Base-by-base conservation (phyloP, 139 green algal genomes). In the Dunaliella sp. region DNA sequence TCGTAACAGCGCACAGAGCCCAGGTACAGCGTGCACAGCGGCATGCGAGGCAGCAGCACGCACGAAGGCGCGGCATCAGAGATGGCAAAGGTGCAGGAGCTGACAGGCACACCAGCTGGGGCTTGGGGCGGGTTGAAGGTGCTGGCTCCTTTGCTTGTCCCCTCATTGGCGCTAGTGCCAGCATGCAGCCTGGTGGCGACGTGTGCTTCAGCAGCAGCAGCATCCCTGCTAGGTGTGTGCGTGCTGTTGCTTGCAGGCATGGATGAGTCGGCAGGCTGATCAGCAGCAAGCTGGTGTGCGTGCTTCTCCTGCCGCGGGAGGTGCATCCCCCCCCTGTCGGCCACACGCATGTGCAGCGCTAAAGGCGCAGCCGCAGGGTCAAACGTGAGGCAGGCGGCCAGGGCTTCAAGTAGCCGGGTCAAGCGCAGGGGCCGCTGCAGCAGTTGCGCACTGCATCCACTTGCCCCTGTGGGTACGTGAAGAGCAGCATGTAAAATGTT, bases 11-110 rank as follows among this genome's bases (percentile, higher is more conserved):
- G 75, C 24, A 75, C 3, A 0, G 87, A 92, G 2, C 87, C 86
- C 32, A 97, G 81, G 77, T 92, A 77, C 35, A 77, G 35, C 16
- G 95, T 81, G 0, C 90, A 90, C 38, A 94, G 78, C 3, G 92
- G 94, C 93, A 95, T 94, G 32, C 94, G 91, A 0, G 94, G 94
- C 77, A 97, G 89, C 84, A 88, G 36, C 36, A 87, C 79, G 37
- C 48, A 84, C 35, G 30, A 80, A 73, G 28, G 33, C 33, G 31
- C 0, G 87, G 76, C n/a, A 30, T 59, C 1, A 34, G 32, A 28
- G 35, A 37, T 37, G 58, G 28, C 26, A 48, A 74, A 35, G 16
- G 26, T 72, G 36, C 26, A 22, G 16, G 36, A 21, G 30, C 36
- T 28, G 21, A 3, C 0, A 36, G 85, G 3, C 34, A 22, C 22